Evolutionary conservation across 148 eudicot species (phyloP).

Genomic region (Talinum fruticosum): DNA sequence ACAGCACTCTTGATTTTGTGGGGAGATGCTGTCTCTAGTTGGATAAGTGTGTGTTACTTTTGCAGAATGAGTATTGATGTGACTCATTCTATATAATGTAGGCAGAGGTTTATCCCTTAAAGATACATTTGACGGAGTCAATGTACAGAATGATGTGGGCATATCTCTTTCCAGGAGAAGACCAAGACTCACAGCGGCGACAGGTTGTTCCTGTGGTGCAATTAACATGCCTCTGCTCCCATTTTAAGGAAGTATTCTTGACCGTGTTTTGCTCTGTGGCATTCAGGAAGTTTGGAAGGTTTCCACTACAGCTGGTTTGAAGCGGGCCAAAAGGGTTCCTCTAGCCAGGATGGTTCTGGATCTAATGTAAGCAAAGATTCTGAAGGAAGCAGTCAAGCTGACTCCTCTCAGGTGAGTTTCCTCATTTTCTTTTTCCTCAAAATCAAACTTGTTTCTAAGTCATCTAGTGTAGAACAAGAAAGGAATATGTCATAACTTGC

Average conservation of each 20-base stretch:
- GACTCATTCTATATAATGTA: slow-evolving; percentile 29
- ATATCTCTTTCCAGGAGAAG: slow-evolving; percentile 97
- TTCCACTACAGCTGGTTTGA: slow-evolving; percentile 93
- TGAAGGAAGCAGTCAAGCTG: no score
- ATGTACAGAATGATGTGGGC: slow-evolving; percentile 95
- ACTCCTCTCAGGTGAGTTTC: slow-evolving; percentile 55
- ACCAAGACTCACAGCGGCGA: slow-evolving; percentile 94
- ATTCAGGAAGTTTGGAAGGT: slow-evolving; percentile 93
- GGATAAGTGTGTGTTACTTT: neutral
- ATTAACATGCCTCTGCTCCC: neutral
- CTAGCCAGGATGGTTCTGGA: slow-evolving; percentile 1
- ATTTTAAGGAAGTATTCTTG: neutral
- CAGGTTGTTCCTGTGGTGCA: slow-evolving; percentile 53
- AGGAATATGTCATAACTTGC: no score
- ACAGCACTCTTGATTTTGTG: neutral
- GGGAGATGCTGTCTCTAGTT: neutral
- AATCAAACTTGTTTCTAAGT: no score
- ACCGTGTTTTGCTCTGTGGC: neutral
- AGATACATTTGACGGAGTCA: slow-evolving; percentile 92
- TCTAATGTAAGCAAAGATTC: neutral
- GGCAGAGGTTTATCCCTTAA: slow-evolving; percentile 96
- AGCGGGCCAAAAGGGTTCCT: slow-evolving; percentile 70
- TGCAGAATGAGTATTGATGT: neutral
- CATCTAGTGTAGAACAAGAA: no score
- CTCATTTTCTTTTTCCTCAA: neutral